Evolutionary conservation across 306 rosid genomes (phyloP).

Genomic region (Castanea crenata): DNA sequence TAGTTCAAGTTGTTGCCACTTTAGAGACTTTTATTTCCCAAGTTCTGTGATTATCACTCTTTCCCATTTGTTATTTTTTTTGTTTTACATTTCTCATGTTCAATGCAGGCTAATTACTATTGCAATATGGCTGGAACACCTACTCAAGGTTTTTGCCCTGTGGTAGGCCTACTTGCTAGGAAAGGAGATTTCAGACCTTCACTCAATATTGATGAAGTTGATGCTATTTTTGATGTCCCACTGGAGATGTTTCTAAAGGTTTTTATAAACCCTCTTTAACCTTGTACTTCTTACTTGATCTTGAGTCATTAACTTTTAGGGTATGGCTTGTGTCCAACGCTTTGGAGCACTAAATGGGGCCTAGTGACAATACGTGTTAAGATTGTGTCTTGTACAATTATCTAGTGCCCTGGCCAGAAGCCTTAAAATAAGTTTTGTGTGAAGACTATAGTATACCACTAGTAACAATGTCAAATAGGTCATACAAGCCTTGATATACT

Average conservation of each 20-base stretch:
- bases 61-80: background rate
- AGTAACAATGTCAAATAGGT: too few relatives aligned
- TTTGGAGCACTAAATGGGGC: too few relatives aligned
- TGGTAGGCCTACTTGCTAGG: constrained; percentile 24
- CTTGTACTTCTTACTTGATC: background rate
- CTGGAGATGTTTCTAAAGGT: constrained; percentile 40
- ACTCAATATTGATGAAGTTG: constrained; percentile 32
- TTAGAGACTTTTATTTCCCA: constrained; percentile 33
- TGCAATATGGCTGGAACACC: constrained; percentile 14
- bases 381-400: too few relatives aligned
- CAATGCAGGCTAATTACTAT: background rate
- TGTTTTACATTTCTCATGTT: background rate
- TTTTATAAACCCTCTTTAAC: background rate
- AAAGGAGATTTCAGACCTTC: constrained; percentile 27
- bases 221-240: constrained; percentile 32
- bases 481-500: too few relatives aligned
- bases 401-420: too few relatives aligned
- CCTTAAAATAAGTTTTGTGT: too few relatives aligned
- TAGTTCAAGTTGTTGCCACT: constrained; percentile 29
- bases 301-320: background rate
- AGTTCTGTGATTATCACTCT: background rate
- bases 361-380: too few relatives aligned
- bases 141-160: constrained; percentile 27
- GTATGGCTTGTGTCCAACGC: too few relatives aligned
- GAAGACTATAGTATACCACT: too few relatives aligned